A percentile compares a stretch with the other conserved stretches of the same genome.
Evolutionary conservation across 768 basidiomycete species (phyloP).

Genomic region (Arthromyces matolae): DNA sequence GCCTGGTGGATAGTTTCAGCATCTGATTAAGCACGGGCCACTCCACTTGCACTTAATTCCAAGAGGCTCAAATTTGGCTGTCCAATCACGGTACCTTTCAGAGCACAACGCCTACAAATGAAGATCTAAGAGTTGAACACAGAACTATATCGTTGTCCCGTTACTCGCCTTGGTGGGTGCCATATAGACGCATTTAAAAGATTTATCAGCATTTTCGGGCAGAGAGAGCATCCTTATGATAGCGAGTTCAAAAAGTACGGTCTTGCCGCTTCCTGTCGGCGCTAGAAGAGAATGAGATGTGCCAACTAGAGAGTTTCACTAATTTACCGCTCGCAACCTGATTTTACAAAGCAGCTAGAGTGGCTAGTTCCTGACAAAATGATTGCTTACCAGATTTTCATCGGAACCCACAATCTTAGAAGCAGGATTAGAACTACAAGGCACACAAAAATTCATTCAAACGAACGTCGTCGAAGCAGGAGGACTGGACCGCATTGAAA

Average conservation of each 20-base stretch:
- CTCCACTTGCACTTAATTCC: slow-evolving; percentile 65
- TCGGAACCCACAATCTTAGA: slow-evolving; percentile 52
- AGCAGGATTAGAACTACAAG: background rate
- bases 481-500: slow-evolving; percentile 90
- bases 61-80: slow-evolving; percentile 67
- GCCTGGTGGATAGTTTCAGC: slow-evolving; percentile 40
- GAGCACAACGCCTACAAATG: slow-evolving; percentile 72
- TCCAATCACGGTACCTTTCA: slow-evolving; percentile 85
- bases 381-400: slow-evolving; percentile 57
- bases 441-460: background rate
- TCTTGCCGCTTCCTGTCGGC: slow-evolving; percentile 96
- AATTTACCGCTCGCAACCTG: slow-evolving; percentile 70
- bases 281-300: slow-evolving; percentile 43
- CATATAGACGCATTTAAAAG: slow-evolving; percentile 82
- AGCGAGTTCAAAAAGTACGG: slow-evolving; percentile 88
- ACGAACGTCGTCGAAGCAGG: slow-evolving; percentile 72
- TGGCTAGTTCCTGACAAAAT: background rate
- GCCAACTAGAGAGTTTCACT: background rate
- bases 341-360: background rate
- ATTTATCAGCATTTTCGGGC: slow-evolving; percentile 28
- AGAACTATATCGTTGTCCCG: background rate
- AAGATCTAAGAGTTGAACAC: background rate
- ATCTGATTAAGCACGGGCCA: background rate
- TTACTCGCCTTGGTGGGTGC: slow-evolving; percentile 79
- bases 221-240: slow-evolving; percentile 71